Conservation (phyloP, 78 protist genomes). For the Reticulomyxa filosa region DNA sequence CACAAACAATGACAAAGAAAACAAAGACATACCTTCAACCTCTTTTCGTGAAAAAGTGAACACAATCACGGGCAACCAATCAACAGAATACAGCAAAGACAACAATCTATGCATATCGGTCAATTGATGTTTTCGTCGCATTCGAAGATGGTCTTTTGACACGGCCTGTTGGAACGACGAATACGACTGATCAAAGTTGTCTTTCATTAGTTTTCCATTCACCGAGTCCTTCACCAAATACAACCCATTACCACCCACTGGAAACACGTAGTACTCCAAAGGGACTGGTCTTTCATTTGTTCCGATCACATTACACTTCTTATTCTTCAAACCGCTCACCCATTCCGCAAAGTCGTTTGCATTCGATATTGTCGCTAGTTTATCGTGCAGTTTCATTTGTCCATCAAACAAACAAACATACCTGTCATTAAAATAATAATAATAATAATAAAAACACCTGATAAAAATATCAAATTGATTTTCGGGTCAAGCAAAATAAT, state of each 20-base stretch:
- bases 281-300: conserved; percentile 85
- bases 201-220: background rate
- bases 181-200: background rate
- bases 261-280: conserved; percentile 40
- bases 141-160: no score
- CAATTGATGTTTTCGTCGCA: no score
- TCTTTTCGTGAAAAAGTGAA: conserved; percentile 32
- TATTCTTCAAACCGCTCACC: conserved; percentile 21
- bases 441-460: no score
- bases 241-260: background rate
- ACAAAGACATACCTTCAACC: conserved; percentile 29
- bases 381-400: no score
- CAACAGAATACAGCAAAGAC: no score
- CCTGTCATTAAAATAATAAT: no score
- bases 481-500: conserved; percentile 49
- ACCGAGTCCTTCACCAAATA: conserved; percentile 14
- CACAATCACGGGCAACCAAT: conserved; percentile 28
- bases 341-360: conserved; percentile 59
- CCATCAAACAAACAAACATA: no score
- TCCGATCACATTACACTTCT: conserved; percentile 42
- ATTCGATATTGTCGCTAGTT: conserved; percentile 78
- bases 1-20: no score
- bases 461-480: no score
- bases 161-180: no score
- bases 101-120: no score